These are phyloP conservation scores for Leptographium procerum DNA, from an alignment of 2,329 filamentous ascomycete genomes.

Conservation along the genomic window DNA sequence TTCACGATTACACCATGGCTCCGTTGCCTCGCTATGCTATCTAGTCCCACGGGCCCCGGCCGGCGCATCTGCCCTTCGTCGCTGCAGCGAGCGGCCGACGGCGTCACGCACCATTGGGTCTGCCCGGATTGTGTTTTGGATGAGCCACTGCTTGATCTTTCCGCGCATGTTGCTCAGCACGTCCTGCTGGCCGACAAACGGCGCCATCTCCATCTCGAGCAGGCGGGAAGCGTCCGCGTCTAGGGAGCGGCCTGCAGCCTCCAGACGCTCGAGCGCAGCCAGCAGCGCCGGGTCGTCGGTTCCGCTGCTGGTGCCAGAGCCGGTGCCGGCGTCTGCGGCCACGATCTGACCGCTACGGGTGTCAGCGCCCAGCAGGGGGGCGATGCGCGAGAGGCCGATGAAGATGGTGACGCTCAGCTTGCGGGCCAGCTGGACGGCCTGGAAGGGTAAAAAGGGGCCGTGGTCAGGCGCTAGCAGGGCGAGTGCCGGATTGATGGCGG, in stretches of 20 bases:
- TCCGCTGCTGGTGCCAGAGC: conserved; percentile 11
- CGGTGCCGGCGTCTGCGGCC: conserved; percentile 15
- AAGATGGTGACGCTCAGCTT: conserved; percentile 68
- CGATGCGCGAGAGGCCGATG: conserved; percentile 73
- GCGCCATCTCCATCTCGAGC: conserved; percentile 67
- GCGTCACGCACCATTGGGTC: conserved; percentile 77
- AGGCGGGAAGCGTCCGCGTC: conserved; percentile 61
- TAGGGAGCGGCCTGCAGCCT: conserved; percentile 43
- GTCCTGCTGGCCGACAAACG: conserved; percentile 63
- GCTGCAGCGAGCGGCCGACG: conserved; percentile 55
- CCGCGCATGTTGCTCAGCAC: conserved; percentile 52
- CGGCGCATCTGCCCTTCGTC: conserved; percentile 49
- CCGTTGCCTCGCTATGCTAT: too few species aligned
- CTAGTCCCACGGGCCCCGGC: conserved; percentile 45
- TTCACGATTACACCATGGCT: neutral
- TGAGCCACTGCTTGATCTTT: conserved; percentile 74
- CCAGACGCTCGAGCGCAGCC: conserved; percentile 57
- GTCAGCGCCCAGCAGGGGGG: conserved; percentile 47
- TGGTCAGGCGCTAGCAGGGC: conserved; percentile 28
- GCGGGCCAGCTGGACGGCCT: conserved; percentile 64
- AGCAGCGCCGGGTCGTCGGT: conserved; percentile 34
- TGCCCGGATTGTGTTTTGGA: conserved; percentile 71
- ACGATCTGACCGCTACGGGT: conserved; percentile 16
- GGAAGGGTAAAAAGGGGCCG: conserved; percentile 69
- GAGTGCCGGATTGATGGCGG: conserved; percentile 20